Conservation (phyloP, 148 eudicot genomes). For the Amaranthus palmeri region DNA sequence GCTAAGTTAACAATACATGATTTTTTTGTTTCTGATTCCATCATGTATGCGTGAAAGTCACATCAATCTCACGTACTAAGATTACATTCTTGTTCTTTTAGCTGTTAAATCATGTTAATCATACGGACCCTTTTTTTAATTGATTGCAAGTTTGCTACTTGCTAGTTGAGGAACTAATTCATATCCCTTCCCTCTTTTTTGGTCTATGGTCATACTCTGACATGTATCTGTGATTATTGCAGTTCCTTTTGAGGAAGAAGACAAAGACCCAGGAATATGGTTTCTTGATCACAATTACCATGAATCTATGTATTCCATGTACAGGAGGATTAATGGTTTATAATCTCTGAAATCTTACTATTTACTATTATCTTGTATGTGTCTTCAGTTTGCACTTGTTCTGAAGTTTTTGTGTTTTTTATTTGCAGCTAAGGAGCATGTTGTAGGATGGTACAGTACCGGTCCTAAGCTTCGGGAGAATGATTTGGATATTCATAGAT, state of each 20-base stretch:
- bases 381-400: not conserved
- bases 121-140: not conserved
- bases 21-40: too few species aligned
- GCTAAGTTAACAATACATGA: too few species aligned
- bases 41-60: too few species aligned
- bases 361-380: not conserved
- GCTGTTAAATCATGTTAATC: not conserved
- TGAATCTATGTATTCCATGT: slow-evolving; percentile 94
- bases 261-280: slow-evolving; percentile 93
- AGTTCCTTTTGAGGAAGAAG: slow-evolving; percentile 99
- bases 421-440: slow-evolving; percentile 90
- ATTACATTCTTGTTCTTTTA: too few species aligned
- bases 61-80: too few species aligned
- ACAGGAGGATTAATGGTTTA: slow-evolving; percentile 81
- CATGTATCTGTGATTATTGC: slow-evolving; percentile 9
- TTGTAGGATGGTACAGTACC: slow-evolving; percentile 97
- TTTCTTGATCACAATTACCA: slow-evolving; percentile 99
- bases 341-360: not conserved
- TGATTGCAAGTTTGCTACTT: not conserved
- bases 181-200: too few species aligned
- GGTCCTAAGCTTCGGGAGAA: slow-evolving; percentile 91
- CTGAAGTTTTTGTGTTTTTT: not conserved
- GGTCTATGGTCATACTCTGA: not conserved
- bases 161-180: not conserved
- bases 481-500: slow-evolving; percentile 73